These are phyloP conservation scores for Fusarium solani-melongenae DNA, from an alignment of 2,329 filamentous ascomycete genomes.

Conservation along the genomic window DNA sequence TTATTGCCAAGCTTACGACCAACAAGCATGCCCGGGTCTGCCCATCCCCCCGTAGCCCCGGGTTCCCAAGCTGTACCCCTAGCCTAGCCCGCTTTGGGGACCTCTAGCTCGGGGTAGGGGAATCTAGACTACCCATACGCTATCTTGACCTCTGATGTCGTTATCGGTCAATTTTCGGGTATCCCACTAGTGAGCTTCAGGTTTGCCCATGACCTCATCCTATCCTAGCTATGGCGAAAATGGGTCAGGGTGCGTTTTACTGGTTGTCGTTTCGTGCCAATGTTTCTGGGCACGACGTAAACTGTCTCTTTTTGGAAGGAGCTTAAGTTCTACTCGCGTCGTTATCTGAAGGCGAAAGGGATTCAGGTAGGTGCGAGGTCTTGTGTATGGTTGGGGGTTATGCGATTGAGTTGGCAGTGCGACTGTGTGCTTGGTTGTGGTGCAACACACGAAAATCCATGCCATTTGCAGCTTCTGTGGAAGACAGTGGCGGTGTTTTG, in stretches of 20 bases:
- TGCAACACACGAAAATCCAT: neutral
- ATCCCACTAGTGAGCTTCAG: neutral
- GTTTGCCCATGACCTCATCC: constrained; percentile 16
- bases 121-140: constrained; percentile 19
- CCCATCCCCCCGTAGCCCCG: neutral
- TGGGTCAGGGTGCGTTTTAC: neutral
- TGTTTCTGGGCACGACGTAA: neutral
- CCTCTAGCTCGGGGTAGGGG: neutral
- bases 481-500: neutral
- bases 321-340: neutral
- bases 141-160: constrained; percentile 25
- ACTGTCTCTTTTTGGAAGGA: neutral
- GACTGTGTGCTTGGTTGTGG: neutral
- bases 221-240: constrained; percentile 29
- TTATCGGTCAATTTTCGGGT: constrained; percentile 9
- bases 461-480: neutral
- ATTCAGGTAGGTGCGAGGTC: neutral
- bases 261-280: neutral
- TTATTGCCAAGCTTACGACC: neutral
- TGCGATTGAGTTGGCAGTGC: neutral
- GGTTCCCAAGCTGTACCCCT: neutral
- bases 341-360: neutral
- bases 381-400: neutral
- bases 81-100: neutral
- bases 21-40: neutral